Base-by-base conservation (phyloP, 371 early-diverging fungal species). In the Synchytrium microbalum region DNA sequence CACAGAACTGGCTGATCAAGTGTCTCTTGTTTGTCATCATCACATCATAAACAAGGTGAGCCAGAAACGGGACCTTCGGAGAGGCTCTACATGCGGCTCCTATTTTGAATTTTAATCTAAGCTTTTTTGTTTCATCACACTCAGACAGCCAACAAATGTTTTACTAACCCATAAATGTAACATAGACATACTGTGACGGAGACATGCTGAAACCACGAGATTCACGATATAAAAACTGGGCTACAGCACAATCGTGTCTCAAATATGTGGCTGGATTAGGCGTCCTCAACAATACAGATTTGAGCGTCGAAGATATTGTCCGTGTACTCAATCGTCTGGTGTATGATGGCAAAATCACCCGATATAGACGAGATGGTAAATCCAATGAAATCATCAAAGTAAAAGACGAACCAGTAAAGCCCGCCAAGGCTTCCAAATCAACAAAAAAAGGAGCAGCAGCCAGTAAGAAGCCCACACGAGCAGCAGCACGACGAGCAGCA, bases 1-100 rank as follows among this genome's bases (percentile, higher is more conserved):
- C 78, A 81, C 82, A 2, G 93, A 92, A 25, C 97, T 98, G 72
- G 92, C 97, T 61, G 88, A 95, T 46, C 84, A 82, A 64, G 69
- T 99, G 26, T 80, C 90, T 38, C 73, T 79, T 2, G 86, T 87
- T 53, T 83, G 88, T 68, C 84, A 87, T 69, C 84, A 89, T 67
- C 91, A 80, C 67, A 90, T 96, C 52, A 69, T 75, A 19, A 73
- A 81, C 53, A 84, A 84, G 69, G 88, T 88, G 74, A 70, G 75
- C 56, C 3, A 32, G 25, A n/a, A n/a, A n/a, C n/a, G n/a, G n/a
- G n/a, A n/a, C n/a, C n/a, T n/a, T n/a, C n/a, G n/a, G n/a, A n/a
- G n/a, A n/a, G n/a, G n/a, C n/a, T n/a, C n/a, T n/a, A n/a, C n/a
- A n/a, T n/a, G n/a, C n/a, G n/a, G n/a, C n/a, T n/a, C n/a, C n/a